Evolutionary conservation across 2,329 filamentous ascomycete genomes (phyloP).

Genomic region (Ascochyta viciae-villosae): DNA sequence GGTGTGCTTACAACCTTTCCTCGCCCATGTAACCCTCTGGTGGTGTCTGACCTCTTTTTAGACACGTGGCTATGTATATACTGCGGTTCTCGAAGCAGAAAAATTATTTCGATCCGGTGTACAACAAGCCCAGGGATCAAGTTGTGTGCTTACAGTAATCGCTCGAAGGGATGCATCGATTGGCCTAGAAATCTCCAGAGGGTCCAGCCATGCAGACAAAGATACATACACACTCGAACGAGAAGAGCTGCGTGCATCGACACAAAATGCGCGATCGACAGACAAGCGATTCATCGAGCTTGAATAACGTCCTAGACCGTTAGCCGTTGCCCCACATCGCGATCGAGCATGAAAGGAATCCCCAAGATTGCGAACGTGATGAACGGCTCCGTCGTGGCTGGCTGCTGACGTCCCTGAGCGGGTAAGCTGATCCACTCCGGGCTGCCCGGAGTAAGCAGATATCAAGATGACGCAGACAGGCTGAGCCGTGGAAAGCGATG

Average conservation of each 20-base stretch:
- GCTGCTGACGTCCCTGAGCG: neutral
- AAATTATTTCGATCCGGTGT: neutral
- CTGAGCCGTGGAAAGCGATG: neutral
- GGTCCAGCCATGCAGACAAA: neutral
- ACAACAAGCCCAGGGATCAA: neutral
- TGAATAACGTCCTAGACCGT: neutral
- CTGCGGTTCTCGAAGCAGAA: neutral
- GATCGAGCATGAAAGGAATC: slow-evolving; percentile 3
- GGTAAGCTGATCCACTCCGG: neutral
- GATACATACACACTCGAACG: neutral
- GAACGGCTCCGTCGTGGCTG: neutral
- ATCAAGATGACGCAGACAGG: neutral
- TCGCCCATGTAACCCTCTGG: neutral
- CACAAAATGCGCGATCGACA: neutral
- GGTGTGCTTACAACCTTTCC: neutral
- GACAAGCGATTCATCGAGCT: neutral
- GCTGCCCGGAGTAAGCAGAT: neutral
- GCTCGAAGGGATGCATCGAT: neutral
- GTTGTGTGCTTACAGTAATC: slow-evolving; percentile 11
- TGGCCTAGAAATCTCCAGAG: neutral
- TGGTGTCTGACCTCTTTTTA: neutral
- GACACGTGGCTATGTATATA: neutral
- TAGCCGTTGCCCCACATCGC: neutral
- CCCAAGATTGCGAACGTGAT: neutral
- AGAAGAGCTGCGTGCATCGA: neutral